These are phyloP conservation scores for Epichloe sylvatica DNA, from an alignment of 2,329 filamentous ascomycete genomes.

Conservation along the genomic window DNA sequence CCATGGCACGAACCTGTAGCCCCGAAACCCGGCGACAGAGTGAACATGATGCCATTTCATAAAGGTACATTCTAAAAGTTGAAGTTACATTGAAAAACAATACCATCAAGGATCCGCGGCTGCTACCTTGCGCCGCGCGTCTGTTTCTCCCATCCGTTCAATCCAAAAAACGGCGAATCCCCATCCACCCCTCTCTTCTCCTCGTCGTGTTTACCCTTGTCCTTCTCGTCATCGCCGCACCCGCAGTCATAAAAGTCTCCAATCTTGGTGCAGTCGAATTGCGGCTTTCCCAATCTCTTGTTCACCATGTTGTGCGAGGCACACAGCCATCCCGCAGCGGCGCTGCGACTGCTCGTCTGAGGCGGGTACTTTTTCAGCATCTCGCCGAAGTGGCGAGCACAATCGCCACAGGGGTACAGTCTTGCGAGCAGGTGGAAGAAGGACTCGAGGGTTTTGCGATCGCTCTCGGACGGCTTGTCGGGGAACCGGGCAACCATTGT, in stretches of 20 bases:
- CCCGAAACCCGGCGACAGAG: background rate
- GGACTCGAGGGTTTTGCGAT: slow-evolving; percentile 47
- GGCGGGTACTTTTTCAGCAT: slow-evolving; percentile 49
- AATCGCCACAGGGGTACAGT: slow-evolving; percentile 59
- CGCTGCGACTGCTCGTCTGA: slow-evolving; percentile 48
- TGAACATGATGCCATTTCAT: background rate
- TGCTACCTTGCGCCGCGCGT: background rate
- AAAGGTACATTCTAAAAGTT: background rate
- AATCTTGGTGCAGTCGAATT: slow-evolving; percentile 53
- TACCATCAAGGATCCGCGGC: background rate
- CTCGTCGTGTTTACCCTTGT: slow-evolving; percentile 16
- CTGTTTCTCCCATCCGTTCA: background rate
- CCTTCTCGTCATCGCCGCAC: slow-evolving; percentile 47
- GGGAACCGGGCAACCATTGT: slow-evolving; percentile 57
- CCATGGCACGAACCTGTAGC: too few relatives aligned
- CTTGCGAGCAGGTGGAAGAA: slow-evolving; percentile 54
- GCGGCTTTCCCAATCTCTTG: slow-evolving; percentile 43
- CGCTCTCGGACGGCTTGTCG: slow-evolving; percentile 47
- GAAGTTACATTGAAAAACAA: background rate
- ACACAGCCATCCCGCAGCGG: slow-evolving; percentile 54
- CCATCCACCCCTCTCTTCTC: background rate
- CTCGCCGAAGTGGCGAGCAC: slow-evolving; percentile 51
- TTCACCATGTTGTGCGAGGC: slow-evolving; percentile 57
- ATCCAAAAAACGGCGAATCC: too few relatives aligned
- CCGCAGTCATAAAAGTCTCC: slow-evolving; percentile 61